Evolutionary conservation across 73 alveolate species (phyloP).

Genomic region (Effrenium voratum): DNA sequence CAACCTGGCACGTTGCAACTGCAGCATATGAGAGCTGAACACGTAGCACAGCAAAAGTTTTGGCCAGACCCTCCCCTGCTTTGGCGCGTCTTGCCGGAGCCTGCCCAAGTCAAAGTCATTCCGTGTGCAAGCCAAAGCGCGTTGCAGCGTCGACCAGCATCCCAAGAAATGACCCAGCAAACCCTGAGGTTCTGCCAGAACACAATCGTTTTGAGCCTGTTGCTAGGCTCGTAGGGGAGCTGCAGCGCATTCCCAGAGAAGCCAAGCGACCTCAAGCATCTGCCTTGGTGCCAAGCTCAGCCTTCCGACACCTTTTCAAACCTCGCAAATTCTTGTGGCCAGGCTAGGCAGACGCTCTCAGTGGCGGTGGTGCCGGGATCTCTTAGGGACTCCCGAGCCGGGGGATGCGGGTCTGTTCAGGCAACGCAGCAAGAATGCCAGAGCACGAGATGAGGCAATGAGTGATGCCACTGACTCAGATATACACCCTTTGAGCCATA

Average conservation of each 20-base stretch:
- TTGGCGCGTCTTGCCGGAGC: neutral
- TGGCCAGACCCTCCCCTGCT: neutral
- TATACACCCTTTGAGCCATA: neutral
- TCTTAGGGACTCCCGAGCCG: too few relatives aligned
- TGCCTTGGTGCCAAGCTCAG: neutral
- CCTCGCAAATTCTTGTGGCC: neutral
- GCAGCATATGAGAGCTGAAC: neutral
- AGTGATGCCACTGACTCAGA: neutral
- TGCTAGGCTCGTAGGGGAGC: constrained; percentile 42
- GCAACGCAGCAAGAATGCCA: constrained; percentile 33
- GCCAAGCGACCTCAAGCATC: constrained; percentile 37
- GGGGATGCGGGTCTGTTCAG: neutral
- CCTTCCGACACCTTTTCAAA: too few relatives aligned
- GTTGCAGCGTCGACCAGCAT: neutral
- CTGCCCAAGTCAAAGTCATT: neutral
- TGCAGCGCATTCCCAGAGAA: constrained; percentile 23
- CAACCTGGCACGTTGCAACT: too few relatives aligned
- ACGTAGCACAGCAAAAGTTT: neutral
- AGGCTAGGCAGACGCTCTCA: constrained; percentile 27
- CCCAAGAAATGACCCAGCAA: neutral
- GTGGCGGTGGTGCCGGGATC: constrained; percentile 63
- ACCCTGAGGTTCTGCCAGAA: neutral
- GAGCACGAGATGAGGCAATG: constrained; percentile 11
- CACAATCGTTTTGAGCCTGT: neutral
- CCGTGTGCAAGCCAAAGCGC: neutral